Base-by-base conservation (phyloP, 2,329 filamentous ascomycete species). In the Coniella lustricola region DNA sequence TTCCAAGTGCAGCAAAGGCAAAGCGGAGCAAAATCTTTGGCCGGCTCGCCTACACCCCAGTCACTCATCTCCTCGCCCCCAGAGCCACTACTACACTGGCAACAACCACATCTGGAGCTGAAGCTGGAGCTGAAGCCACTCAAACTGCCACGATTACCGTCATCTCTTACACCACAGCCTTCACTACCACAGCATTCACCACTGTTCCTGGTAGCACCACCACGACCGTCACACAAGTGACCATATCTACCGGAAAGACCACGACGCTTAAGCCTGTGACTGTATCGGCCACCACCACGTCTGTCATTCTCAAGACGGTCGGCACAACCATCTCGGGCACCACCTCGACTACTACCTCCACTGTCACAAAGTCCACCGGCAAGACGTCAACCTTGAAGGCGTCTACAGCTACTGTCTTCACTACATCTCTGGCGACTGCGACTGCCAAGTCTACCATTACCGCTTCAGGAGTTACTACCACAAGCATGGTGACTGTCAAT, bases 301-400 rank as follows among this genome's bases (percentile, higher is more conserved):
- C 35, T 25, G 29, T 46, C 12, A 5, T 38, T 21, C 36, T 38
- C 36, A 22, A 38, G 36, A 37, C 44, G 3, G 35, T 33, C 14
- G 32, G 34, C 33, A 43, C 45, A 29, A 35, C 44, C 12, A 38
- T 38, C 36, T 21, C 36, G 1, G 48, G 42, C 22, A 20, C 45
- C 18, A 18, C 22, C 21, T 5, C 16, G 38, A 50, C 48, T 1
- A 44, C 32, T 31, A 51, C 49, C 10, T 39, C 43, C 18, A 36
- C 44, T 2, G 20, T 35, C 3, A 20, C 49, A 39, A 47, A 42
- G 1, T 56, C 57, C 0, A 56, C 51, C 10, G 53, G 46, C 1
- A 45, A 54, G 1, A 58, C 56, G 2, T 54, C 53, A 4, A 61
- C 54, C 3, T 56, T 59, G 29, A 61, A 61, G 50, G 44, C 56